Base-by-base conservation (phyloP, 805 yeast genomes). In the Schwanniomyces sp. region DNA sequence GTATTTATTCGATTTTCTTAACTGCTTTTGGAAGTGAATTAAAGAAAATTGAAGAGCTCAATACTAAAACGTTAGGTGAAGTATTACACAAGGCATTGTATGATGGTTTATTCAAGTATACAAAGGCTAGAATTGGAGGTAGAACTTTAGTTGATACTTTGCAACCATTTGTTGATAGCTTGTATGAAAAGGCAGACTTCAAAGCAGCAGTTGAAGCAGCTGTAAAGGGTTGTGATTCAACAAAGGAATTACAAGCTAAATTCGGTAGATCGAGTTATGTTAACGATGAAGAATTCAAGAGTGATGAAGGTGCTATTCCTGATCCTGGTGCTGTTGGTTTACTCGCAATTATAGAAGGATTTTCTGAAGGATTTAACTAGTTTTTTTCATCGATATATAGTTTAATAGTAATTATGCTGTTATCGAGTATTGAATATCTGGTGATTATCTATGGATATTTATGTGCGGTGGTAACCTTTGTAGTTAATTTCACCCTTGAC, bases 251-350 rank as follows among this genome's bases (percentile, higher is more conserved):
- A 53, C 85, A 81, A 53, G 97, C 97, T 39, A 85, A 85, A 57
- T 90, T 92, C 56, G 98, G 98, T 27, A 81, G 98, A 60, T 96
- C 98, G 14, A 86, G 96, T 4, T 92, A 91, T 62, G 97, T 91
- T 25, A 75, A 76, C 52, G 81, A 81, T 50, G 82, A 76, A 10
- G 86, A 80, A 44, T 77, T 83, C 55, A 69, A 72, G 46, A 76
- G 67, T 34, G 75, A 73, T 34, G 76, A 76, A 59, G 90, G 88
- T 24, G 88, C 87, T n/a, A 75, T 91, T 27, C 96, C 96, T 1
- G 98, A 91, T 59, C 97, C 98, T 5, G 97, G 98, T 53, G 97
- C 97, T 2, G 81, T 89, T 48, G 97, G 97, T 3, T 70, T 91
- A 21, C 86, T 83, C 30, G 88, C 79, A 21, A 61, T 81, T 14